Evolutionary conservation across 305 asterid genomes (phyloP), one percentile per base, ranked within the genome.

Genomic region (Lippia alba): DNA sequence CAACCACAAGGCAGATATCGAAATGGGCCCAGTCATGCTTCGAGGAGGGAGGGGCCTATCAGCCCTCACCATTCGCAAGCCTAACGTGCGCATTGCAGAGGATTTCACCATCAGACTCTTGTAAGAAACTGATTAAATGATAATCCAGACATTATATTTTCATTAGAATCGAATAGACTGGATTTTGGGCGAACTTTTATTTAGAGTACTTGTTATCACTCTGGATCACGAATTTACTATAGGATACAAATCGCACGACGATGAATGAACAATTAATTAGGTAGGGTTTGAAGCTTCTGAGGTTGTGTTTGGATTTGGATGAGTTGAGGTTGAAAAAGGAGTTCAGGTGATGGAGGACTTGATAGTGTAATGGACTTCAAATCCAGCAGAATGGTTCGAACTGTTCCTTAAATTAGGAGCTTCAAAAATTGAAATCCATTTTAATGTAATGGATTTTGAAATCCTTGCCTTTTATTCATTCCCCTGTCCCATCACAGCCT

Each of bases 31-130:
- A 5, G 84, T 91, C 63, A 64, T 75, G 58, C 81, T 90, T 58
- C 82, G 82, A 51, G 88, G 82, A 61, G 88, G 86, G 56, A 17
- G 18, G 58, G 77, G 75, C 39, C 66, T 82, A 9, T 78, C 81
- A 1, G 86, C 70, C 66, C 79, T 78, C 33, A 94, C 99, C 46
- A 83, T 94, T 65, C 97, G 97, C 77, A 94, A 94, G 83, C 99
- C 99, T 41, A 78, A 86, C 41, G 86, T 94, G 65, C 79, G 84
- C 60, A 77, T 91, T 36, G 76, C 80, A 15, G 96, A 85, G 36
- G 91, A 90, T 72, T 94, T 97, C 97, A 79, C 84, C 11, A 94
- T 94, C 72, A 73, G 80, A 75, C 71, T 94, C 80, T 82, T 82
- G 83, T 91, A 79, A 80, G 81, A 72, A 64, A 66, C 41, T 70